Evolutionary conservation across 352 stramenopile genomes (phyloP).

Genomic region (Pseudoperonospora humuli): DNA sequence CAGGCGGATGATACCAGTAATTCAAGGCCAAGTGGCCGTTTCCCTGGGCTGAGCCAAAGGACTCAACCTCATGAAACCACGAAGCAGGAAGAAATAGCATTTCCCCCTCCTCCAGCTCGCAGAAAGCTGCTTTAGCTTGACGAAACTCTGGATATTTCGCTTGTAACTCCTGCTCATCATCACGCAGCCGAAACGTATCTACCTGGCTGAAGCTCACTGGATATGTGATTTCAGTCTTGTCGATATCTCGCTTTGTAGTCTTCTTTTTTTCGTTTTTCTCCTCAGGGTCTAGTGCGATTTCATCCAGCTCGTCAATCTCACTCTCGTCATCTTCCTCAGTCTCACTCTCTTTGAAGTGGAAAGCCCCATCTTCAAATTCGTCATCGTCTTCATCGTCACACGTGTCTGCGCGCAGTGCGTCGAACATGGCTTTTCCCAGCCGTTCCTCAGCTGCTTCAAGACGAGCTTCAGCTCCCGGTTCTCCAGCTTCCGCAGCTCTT

Average conservation of each 20-base stretch:
- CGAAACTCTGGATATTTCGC: slow-evolving; percentile 52
- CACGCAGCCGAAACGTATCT: slow-evolving; percentile 41
- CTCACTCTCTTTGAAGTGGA: slow-evolving; percentile 54
- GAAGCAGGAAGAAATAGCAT: slow-evolving; percentile 95
- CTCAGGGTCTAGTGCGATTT: slow-evolving; percentile 39
- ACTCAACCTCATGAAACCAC: slow-evolving; percentile 97
- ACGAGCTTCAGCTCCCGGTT: slow-evolving; percentile 35
- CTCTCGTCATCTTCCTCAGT: slow-evolving; percentile 42
- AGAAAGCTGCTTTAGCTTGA: slow-evolving; percentile 50
- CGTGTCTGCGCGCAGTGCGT: slow-evolving; percentile 56
- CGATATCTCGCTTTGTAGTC: slow-evolving; percentile 19
- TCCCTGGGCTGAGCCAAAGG: slow-evolving; percentile 36
- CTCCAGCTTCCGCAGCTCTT: slow-evolving; percentile 35
- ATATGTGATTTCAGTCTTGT: slow-evolving; percentile 50
- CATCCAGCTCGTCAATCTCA: slow-evolving; percentile 37
- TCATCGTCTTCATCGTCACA: slow-evolving; percentile 36
- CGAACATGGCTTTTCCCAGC: slow-evolving; percentile 69
- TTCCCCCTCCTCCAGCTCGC: slow-evolving; percentile 85
- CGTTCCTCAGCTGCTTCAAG: slow-evolving; percentile 49
- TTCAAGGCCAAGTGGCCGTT: slow-evolving; percentile 82
- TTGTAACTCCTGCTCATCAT: slow-evolving; percentile 25
- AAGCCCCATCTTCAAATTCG: slow-evolving; percentile 45
- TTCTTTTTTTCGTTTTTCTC: slow-evolving; percentile 26
- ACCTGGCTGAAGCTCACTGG: slow-evolving; percentile 74
- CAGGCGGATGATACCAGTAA: slow-evolving; percentile 86